Percentiles rank a stretch among this genome's conserved stretches.
These are phyloP conservation scores for Cyclocybe cylindracea DNA, from an alignment of 768 basidiomycete genomes.

Conservation along the genomic window DNA sequence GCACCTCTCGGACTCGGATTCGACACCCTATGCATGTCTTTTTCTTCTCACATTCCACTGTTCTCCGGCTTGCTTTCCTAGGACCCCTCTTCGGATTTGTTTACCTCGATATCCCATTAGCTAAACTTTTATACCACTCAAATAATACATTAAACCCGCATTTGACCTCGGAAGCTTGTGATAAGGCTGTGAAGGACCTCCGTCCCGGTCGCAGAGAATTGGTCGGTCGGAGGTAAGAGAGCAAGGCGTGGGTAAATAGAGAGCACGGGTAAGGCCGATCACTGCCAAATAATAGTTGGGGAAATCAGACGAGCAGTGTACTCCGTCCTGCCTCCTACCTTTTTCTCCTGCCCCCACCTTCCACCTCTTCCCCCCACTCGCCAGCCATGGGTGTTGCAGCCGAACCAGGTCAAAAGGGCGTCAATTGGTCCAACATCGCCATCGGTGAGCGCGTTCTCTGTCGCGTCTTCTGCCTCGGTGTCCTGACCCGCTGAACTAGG, in stretches of 20 bases:
- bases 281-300: slow-evolving; percentile 28
- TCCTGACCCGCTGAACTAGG: slow-evolving; percentile 47
- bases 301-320: slow-evolving; percentile 20
- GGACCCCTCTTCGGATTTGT: not conserved
- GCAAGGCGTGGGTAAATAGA: slow-evolving; percentile 1
- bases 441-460: slow-evolving; percentile 62
- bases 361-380: slow-evolving; percentile 20
- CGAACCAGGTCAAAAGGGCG: slow-evolving; percentile 89
- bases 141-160: slow-evolving; percentile 2
- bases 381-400: slow-evolving; percentile 74
- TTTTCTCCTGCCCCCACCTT: slow-evolving; percentile 21
- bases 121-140: not conserved
- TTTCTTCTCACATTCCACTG: not conserved
- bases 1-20: not conserved
- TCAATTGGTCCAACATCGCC: slow-evolving; percentile 94
- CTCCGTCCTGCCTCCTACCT: slow-evolving; percentile 17
- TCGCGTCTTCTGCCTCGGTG: slow-evolving; percentile 9
- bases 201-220: not conserved
- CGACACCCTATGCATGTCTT: not conserved
- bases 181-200: not conserved
- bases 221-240: slow-evolving; percentile 4
- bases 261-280: slow-evolving; percentile 36
- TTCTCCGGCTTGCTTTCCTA: slow-evolving; percentile 1
- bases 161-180: not conserved
- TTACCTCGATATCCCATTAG: not conserved